phyloP scores from a whole-genome alignment of 164 flowering plant genomes.

The Magnolia changhungtana region DNA sequence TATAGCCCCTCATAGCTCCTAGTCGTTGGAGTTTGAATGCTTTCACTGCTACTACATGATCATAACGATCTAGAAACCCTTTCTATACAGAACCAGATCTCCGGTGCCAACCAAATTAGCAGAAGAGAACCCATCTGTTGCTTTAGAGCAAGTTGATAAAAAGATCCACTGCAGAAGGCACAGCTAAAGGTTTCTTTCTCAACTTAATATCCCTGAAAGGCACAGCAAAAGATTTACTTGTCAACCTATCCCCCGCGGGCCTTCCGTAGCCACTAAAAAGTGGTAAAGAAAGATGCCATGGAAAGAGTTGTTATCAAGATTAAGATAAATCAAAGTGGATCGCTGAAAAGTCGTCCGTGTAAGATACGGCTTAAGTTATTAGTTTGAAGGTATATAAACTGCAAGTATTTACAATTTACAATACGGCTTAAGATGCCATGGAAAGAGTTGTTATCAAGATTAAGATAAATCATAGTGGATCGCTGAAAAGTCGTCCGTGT shows the following conservation, averaged over 20 bases:
- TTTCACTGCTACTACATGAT: background rate
- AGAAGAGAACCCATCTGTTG: slow-evolving; percentile 3
- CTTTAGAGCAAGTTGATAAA: background rate
- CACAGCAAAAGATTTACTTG: no score
- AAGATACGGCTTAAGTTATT: background rate
- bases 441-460: background rate
- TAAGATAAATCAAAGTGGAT: background rate
- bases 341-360: background rate
- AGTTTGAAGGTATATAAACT: background rate
- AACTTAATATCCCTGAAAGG: no score
- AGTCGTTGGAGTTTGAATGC: background rate
- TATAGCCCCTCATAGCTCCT: background rate
- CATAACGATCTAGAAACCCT: background rate
- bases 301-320: background rate
- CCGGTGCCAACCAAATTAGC: background rate
- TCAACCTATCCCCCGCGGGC: background rate
- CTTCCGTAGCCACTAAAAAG: background rate
- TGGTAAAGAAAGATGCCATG: background rate
- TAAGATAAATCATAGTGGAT: background rate
- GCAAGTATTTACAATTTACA: background rate
- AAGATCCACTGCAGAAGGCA: background rate
- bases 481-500: background rate
- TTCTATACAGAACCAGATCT: background rate
- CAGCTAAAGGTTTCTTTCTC: background rate
- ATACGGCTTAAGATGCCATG: no score